Evolutionary conservation across 2,329 filamentous ascomycete genomes (phyloP).

Genomic region (Xylariaceae sp.): DNA sequence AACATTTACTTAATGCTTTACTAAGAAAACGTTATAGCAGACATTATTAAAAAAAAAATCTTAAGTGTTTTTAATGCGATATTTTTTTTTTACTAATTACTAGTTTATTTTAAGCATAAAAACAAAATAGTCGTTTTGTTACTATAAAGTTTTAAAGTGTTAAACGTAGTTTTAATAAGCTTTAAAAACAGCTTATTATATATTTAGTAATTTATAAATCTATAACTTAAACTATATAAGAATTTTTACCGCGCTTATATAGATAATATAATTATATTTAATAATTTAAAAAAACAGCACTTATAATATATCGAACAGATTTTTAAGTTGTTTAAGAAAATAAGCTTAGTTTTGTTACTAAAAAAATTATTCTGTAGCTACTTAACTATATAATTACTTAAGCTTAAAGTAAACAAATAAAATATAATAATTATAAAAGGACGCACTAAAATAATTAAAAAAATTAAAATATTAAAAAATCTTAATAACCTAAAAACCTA

Average conservation of each 20-base stretch:
- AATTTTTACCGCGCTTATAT: not conserved
- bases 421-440: not conserved
- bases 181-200: slow-evolving; percentile 4
- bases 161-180: not conserved
- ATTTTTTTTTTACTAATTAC: slow-evolving; percentile 1
- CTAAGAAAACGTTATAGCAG: not conserved
- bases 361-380: not conserved
- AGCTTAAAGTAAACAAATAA: not conserved
- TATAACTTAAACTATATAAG: not conserved
- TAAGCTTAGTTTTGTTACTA: not conserved
- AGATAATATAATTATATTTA: not conserved
- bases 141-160: not conserved
- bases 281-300: not conserved
- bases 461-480: not conserved
- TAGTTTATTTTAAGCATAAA: not conserved
- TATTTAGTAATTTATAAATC: not conserved
- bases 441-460: not conserved
- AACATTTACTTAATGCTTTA: slow-evolving; percentile 3
- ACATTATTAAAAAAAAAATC: not conserved
- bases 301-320: not conserved
- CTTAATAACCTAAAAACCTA: not conserved
- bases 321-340: not conserved
- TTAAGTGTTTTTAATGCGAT: not conserved
- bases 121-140: slow-evolving; percentile 1
- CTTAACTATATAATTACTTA: not conserved